Conservation (phyloP, 2,329 filamentous ascomycete species). For the Acephala macrosclerotiorum region DNA sequence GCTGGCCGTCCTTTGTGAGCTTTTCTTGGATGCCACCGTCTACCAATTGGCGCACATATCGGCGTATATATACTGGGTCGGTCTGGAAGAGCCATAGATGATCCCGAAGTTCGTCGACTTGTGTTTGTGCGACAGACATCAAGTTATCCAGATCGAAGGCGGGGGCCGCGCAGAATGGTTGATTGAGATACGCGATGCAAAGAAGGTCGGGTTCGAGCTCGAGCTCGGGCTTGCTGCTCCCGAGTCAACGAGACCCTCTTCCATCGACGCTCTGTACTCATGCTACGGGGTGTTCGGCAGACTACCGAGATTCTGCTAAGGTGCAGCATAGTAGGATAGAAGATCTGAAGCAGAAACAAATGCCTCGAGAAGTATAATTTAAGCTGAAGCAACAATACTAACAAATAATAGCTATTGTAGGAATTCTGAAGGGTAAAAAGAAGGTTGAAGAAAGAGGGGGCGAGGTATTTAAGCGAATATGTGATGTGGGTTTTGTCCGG, state of each 20-base stretch:
- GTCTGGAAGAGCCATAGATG: conserved; percentile 29
- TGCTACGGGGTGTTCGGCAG: no score
- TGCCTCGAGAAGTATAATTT: no score
- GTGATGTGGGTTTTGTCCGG: not conserved
- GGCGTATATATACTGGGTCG: conserved; percentile 19
- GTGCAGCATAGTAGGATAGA: no score
- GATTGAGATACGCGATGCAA: conserved; percentile 26
- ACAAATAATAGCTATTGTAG: not conserved
- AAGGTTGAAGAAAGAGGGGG: not conserved
- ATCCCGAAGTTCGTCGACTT: conserved; percentile 14
- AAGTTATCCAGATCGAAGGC: conserved; percentile 12
- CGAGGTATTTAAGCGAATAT: not conserved
- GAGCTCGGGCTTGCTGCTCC: not conserved
- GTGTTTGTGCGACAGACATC: conserved; percentile 9
- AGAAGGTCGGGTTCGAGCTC: conserved; percentile 5
- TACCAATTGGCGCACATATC: not conserved
- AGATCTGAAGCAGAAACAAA: no score
- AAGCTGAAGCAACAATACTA: no score
- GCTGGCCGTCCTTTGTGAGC: not conserved
- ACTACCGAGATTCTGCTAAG: no score
- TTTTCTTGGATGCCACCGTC: not conserved
- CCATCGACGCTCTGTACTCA: no score
- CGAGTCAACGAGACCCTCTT: no score
- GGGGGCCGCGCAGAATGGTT: conserved; percentile 28
- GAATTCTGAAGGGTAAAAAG: not conserved